Evolutionary conservation across 208 protist genomes (phyloP).

Genomic region (Acanthamoeba sp.): DNA sequence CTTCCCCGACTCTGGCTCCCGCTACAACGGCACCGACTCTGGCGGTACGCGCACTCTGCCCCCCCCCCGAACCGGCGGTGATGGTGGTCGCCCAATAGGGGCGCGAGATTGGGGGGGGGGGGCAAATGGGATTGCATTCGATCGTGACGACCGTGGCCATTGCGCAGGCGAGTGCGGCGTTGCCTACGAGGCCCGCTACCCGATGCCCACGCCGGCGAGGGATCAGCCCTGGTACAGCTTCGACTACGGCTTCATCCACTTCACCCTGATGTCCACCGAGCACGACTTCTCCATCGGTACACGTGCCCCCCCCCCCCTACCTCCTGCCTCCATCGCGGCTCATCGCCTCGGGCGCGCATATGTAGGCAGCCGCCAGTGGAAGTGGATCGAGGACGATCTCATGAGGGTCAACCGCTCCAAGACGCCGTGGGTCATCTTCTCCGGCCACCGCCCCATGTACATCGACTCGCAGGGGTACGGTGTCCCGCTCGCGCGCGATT

Average conservation of each 20-base stretch:
- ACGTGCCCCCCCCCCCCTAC: background rate
- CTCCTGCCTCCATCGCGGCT: too few species aligned
- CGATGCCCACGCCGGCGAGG: conserved; percentile 68
- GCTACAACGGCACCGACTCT: conserved; percentile 18
- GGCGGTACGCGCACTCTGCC: conserved; percentile 7
- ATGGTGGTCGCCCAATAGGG: background rate
- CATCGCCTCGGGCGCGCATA: too few species aligned
- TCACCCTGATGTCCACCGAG: conserved; percentile 82
- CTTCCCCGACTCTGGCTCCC: conserved; percentile 51
- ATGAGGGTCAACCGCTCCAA: conserved; percentile 73
- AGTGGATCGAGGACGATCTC: conserved; percentile 85
- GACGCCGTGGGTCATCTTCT: conserved; percentile 87
- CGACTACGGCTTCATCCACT: conserved; percentile 83
- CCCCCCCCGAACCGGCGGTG: too few species aligned
- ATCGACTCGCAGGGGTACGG: background rate
- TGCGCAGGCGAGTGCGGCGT: conserved; percentile 81
- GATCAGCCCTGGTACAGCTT: conserved; percentile 83
- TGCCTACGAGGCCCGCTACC: conserved; percentile 74
- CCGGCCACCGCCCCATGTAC: conserved; percentile 86
- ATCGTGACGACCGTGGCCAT: too few species aligned
- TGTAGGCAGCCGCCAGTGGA: conserved; percentile 78
- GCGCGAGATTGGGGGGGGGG: background rate
- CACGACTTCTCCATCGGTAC: conserved; percentile 76
- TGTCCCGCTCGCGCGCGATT: too few species aligned
- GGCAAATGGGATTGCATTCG: too few species aligned